Conservation (phyloP, 106 monocot genomes). For the Amphibolis antarctica region DNA sequence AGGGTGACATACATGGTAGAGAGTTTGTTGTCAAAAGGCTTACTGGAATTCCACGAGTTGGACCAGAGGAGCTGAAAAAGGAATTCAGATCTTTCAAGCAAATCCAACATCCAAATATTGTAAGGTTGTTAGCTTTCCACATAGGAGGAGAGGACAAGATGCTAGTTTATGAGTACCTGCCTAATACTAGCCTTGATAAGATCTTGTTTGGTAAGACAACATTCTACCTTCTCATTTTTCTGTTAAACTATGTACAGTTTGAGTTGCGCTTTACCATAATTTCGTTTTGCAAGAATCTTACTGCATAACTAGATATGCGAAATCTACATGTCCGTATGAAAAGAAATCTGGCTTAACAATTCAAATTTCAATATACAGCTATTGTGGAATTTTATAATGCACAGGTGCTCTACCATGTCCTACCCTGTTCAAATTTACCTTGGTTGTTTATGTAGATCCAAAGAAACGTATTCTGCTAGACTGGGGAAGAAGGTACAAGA, state of each 20-base stretch:
- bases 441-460: not conserved
- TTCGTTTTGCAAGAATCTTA: too few relatives aligned
- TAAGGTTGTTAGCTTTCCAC: constrained; percentile 1
- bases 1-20: constrained; percentile 11
- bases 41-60: constrained; percentile 1
- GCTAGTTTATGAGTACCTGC: constrained; percentile 13
- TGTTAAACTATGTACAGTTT: not conserved
- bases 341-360: too few relatives aligned
- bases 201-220: constrained; percentile 8
- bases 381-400: too few relatives aligned
- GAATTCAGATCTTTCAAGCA: constrained; percentile 6
- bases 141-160: constrained; percentile 8
- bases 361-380: too few relatives aligned
- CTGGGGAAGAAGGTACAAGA: constrained; percentile 35
- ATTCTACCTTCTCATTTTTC: not conserved
- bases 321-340: too few relatives aligned
- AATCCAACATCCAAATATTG: constrained; percentile 13
- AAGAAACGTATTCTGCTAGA: constrained; percentile 21
- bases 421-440: not conserved
- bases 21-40: constrained; percentile 16
- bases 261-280: too few relatives aligned
- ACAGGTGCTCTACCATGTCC: not conserved
- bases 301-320: too few relatives aligned
- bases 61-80: not conserved
- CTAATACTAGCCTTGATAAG: constrained; percentile 11